phyloP scores from a whole-genome alignment of 164 flowering plant species.

The Vitis labrusca region DNA sequence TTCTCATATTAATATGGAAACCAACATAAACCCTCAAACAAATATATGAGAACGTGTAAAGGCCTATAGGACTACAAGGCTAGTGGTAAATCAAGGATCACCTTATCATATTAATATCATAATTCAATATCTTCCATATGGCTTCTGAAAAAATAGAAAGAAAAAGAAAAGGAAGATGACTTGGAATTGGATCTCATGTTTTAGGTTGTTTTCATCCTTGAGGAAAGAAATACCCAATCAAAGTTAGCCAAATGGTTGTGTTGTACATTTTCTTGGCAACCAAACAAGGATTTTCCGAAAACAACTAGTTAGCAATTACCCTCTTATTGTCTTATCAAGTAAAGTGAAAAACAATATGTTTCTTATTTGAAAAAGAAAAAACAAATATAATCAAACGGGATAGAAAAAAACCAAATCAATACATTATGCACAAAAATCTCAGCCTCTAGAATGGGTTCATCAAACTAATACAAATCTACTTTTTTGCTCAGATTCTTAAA shows the following conservation, averaged over 20 bases:
- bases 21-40: not conserved
- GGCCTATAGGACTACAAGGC: not conserved
- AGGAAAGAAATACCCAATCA: no score
- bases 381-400: slow-evolving; percentile 13
- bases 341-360: not conserved
- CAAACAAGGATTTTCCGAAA: slow-evolving; percentile 3
- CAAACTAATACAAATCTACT: slow-evolving; percentile 30
- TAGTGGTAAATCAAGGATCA: no score
- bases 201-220: no score
- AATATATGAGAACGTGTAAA: not conserved
- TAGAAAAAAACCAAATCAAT: slow-evolving; percentile 16
- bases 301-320: not conserved
- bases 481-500: slow-evolving; percentile 36
- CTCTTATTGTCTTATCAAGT: not conserved
- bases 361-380: not conserved
- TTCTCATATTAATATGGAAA: slow-evolving; percentile 5
- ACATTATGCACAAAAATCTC: slow-evolving; percentile 13
- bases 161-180: no score
- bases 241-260: not conserved
- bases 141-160: no score
- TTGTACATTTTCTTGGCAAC: not conserved
- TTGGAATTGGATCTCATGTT: no score
- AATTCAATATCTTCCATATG: no score
- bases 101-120: no score
- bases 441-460: slow-evolving; percentile 10